Base-by-base conservation (phyloP, 2,329 filamentous ascomycete species). In the Leptographium radiaticola region DNA sequence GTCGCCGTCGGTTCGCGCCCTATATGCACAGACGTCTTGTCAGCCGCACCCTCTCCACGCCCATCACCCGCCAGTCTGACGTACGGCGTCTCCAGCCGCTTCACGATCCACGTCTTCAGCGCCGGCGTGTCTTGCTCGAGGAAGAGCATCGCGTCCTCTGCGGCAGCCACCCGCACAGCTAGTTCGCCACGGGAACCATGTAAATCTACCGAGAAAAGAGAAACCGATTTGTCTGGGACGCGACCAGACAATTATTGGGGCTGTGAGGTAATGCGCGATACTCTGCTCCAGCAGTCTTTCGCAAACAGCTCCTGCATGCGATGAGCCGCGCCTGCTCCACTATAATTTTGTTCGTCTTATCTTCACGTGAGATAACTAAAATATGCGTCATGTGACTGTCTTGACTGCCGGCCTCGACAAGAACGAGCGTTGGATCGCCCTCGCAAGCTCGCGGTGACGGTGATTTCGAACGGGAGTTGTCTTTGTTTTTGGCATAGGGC, bases 1-100 rank as follows among this genome's bases (percentile, higher is more conserved):
- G 63, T 89, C 87, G 43, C 82, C 79, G 64, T 91, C 87, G 51
- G 86, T 86, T 62, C 90, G 86, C 33, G 85, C 87, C 52, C 86
- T 88, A 58, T 47, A 10, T 47, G 7, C 8, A 57, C n/a, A 12
- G 31, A 25, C 25, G 25, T 25, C 20, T 7, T 12, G 16, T 8
- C 10, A 16, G 55, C 25, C 25, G 5, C 25, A 25, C 25, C 25
- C 25, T 25, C 25, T 25, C 5, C 25, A 25, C 25, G 25, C 2
- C 25, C 25, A 25, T 25, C 25, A 25, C 25, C 25, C 3, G 25
- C 5, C 25, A 25, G 25, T 25, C 25, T 30, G 6, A 71, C 82
- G 53, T 69, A 87, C 84, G 84, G 86, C 63, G 85, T 81, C 65
- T 87, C 85, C 52, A 90, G 78, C 58, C 85, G 80, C 68, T 84